These are phyloP conservation scores for Penicillium maclennaniae DNA, from an alignment of 495 filamentous ascomycete species.

Conservation along the genomic window DNA sequence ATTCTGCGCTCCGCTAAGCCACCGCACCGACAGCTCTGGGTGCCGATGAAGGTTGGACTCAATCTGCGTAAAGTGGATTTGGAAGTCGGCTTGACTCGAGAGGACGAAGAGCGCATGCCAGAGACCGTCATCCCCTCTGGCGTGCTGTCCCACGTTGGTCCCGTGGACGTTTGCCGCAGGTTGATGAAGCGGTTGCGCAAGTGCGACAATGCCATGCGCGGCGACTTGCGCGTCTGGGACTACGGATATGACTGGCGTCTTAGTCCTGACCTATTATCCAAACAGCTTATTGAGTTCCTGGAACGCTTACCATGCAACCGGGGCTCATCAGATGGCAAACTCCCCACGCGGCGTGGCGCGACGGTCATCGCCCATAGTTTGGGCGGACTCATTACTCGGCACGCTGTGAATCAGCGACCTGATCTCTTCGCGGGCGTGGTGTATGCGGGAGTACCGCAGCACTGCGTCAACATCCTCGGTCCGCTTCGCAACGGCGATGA, in stretches of 20 bases:
- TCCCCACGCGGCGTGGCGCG: slow-evolving; percentile 52
- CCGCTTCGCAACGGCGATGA: slow-evolving; percentile 88
- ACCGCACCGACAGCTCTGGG: slow-evolving; percentile 81
- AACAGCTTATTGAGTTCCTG: slow-evolving; percentile 65
- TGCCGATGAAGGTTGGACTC: slow-evolving; percentile 89
- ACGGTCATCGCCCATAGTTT: slow-evolving; percentile 85
- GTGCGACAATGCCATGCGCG: slow-evolving; percentile 65
- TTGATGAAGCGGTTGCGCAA: slow-evolving; percentile 74
- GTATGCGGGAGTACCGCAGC: slow-evolving; percentile 80
- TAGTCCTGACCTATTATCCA: slow-evolving; percentile 72
- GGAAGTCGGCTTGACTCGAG: slow-evolving; percentile 76
- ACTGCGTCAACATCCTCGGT: slow-evolving; percentile 87
- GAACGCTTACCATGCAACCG: slow-evolving; percentile 70
- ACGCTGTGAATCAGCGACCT: slow-evolving; percentile 83
- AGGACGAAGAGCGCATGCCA: slow-evolving; percentile 84
- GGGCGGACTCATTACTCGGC: slow-evolving; percentile 83
- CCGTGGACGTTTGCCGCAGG: slow-evolving; percentile 81
- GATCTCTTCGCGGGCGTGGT: slow-evolving; percentile 85
- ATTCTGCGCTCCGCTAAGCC: slow-evolving; percentile 80
- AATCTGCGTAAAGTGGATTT: slow-evolving; percentile 90
- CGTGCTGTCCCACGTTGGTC: slow-evolving; percentile 86
- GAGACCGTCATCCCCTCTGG: slow-evolving; percentile 76
- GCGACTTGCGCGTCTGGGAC: slow-evolving; percentile 74
- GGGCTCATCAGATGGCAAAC: background rate
- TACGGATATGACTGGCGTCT: slow-evolving; percentile 97